Base-by-base conservation (phyloP, 1,139 yeast genomes). In the Geotrichum cucujoidarum region DNA sequence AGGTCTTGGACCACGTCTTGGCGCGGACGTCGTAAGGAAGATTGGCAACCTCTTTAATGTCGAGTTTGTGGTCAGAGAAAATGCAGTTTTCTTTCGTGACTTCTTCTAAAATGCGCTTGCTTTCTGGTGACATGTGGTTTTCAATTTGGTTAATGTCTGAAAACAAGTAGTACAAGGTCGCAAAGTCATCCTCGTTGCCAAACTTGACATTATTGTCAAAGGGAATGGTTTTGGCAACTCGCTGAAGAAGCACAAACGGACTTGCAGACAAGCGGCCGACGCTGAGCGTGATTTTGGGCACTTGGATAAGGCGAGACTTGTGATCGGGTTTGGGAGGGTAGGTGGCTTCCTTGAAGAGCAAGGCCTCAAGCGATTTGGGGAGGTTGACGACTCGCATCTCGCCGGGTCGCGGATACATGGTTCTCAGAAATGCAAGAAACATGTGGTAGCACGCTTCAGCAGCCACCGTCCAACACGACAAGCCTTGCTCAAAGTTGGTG, bases 391-490 rank as follows among this genome's bases (percentile, higher is more conserved):
- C 22, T 13, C 32, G 18, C 34, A 11, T 21, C 22, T 38, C 46
- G n/a, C 35, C 27, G 8, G 49, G 51, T 13, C 21, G 21, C 3
- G 60, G 60, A 17, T 54, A 48, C 82, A 87, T 82, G 18, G 95
- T 81, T 54, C 95, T 75, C 50, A 89, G 67, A 59, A 88, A 89
- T 2, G 96, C 78, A 29, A 87, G 66, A 30, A 88, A 72, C 38
- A 89, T 65, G 64, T 89, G 97, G 60, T 86, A 85, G 66, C 87
- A 77, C 0, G 96, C 96, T 60, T 85, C 89, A 5, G 95, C 82
- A 1, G 90, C 87, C 1, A 51, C 50, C 21, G 60, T 58, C 96
- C 96, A 88, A 44, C 77, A 76, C 34, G 78, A 78, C 45, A 88
- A 65, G 1, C 96, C 96, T 54, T 85, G 82, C 35, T 76, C 75